A percentile compares a stretch with the other conserved stretches of the same genome.
phyloP scores from a whole-genome alignment of 2,329 filamentous ascomycete genomes.

The Samsoniella hepiali region DNA sequence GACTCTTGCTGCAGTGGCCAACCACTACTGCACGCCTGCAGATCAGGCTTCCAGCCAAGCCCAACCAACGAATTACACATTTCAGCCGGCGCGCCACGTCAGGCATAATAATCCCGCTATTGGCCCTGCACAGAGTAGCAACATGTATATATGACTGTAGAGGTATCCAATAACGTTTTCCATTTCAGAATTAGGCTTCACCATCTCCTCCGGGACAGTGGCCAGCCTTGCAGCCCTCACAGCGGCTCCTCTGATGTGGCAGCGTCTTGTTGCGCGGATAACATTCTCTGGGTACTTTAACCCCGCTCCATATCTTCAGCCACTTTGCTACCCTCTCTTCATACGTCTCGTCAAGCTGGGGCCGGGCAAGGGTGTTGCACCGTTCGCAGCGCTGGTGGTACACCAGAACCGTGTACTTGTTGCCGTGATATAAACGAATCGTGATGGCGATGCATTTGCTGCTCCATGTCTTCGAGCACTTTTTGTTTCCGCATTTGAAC shows the following conservation, averaged over 20 bases:
- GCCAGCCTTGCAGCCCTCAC: conserved; percentile 37
- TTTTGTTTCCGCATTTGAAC: conserved; percentile 31
- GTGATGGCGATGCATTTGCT: conserved; percentile 34
- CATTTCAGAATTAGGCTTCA: not conserved
- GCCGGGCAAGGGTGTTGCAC: conserved; percentile 29
- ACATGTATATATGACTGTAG: too few relatives aligned
- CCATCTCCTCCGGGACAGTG: conserved; percentile 24
- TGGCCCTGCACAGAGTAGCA: too few relatives aligned
- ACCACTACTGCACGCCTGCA: conserved; percentile 5
- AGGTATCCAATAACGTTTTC: too few relatives aligned
- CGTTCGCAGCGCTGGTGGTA: conserved; percentile 36
- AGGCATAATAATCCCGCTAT: too few relatives aligned
- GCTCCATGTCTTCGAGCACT: conserved; percentile 28
- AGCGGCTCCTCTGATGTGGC: conserved; percentile 29
- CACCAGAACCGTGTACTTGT: conserved; percentile 36
- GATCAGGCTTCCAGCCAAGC: not conserved
- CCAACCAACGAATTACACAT: not conserved
- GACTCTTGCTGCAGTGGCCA: not conserved
- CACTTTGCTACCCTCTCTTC: conserved; percentile 35
- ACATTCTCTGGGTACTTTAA: conserved; percentile 21
- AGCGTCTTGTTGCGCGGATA: not conserved
- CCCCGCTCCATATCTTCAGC: conserved; percentile 27
- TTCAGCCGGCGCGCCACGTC: not conserved
- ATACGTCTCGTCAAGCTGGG: conserved; percentile 30
- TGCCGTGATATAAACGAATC: conserved; percentile 30